Evolutionary conservation across 2,329 filamentous ascomycete genomes (phyloP), one percentile per base, ranked within the genome.

Genomic region (Cytospora mali): DNA sequence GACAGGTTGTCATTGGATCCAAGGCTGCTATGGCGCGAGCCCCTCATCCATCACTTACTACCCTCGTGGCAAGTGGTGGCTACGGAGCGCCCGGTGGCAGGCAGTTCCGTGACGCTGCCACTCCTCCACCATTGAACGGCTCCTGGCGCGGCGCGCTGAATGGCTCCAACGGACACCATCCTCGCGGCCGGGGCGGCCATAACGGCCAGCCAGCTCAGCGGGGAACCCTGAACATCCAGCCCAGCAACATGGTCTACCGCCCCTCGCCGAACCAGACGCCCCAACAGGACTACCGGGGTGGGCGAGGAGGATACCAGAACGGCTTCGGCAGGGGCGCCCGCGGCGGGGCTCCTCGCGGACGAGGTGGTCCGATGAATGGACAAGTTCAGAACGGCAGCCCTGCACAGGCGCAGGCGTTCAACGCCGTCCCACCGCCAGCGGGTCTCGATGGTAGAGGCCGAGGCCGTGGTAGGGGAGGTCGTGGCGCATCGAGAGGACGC

Each of bases 1-100:
- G 85, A 69, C 95, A 99, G 77, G 84, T 97, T 23, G 81, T 96
- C 49, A 88, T 86, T 64, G 83, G 84, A 64, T 86, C 90, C 56
- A 84, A 85, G 72, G 80, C 84, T 49, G 77, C 79, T 58, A 72
- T 80, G 71, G 83, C 85, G 66, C 84, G 84, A 67, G 80, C 81
- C 51, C 80, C 79, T 10, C 73, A 76, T 42, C 77, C 77, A 68
- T 77, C 79, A 4, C 69, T 78, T 18, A 80, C 80, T 14, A 80
- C 84, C 1, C 78, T 87, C 65, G 84, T 81, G 0, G 78, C 83
- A 13, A 77, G 79, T 61, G 70, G 73, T 42, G 80, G 80, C 16
- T 66, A 66, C 25, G 71, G 71, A 16, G 69, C 81, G 35, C 80
- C 84, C 16, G 83, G 84, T 64, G 84, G 86, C 31, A 79, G 82